Evolutionary conservation across 371 early-diverging fungal species (phyloP).

Genomic region (Apophysomyces sp.): DNA sequence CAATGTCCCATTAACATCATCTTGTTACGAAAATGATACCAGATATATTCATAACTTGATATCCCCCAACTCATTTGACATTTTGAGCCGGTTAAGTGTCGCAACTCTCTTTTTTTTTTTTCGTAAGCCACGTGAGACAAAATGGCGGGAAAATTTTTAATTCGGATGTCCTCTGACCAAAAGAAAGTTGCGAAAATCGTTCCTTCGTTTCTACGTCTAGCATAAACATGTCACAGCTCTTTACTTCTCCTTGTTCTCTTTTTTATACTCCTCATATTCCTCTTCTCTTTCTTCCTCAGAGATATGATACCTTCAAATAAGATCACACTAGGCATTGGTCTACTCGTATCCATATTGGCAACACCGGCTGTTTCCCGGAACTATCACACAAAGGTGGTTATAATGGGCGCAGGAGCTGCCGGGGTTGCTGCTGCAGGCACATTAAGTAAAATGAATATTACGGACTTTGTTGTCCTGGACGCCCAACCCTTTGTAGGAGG

Average conservation of each 20-base stretch:
- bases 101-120: too few species aligned
- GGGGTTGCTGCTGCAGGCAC: constrained; percentile 40
- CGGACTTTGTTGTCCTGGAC: constrained; percentile 41
- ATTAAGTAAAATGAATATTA: constrained; percentile 13
- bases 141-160: background rate
- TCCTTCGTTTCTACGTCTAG: too few species aligned
- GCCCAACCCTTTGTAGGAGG: constrained; percentile 43
- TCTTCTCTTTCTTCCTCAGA: background rate
- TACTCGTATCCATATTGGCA: background rate
- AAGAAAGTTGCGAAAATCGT: too few species aligned
- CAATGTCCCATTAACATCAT: too few species aligned
- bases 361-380: background rate
- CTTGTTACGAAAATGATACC: too few species aligned
- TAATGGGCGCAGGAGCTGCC: constrained; percentile 48
- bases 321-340: background rate
- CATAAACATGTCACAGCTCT: background rate
- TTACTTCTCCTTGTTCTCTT: background rate
- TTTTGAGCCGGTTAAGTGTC: too few species aligned
- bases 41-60: too few species aligned
- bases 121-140: background rate
- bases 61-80: too few species aligned
- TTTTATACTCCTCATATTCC: background rate
- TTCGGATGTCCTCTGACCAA: background rate
- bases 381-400: constrained; percentile 28
- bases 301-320: background rate